phyloP scores from a whole-genome alignment of 2,329 filamentous ascomycete species.

The Stromatinia cepivora region DNA sequence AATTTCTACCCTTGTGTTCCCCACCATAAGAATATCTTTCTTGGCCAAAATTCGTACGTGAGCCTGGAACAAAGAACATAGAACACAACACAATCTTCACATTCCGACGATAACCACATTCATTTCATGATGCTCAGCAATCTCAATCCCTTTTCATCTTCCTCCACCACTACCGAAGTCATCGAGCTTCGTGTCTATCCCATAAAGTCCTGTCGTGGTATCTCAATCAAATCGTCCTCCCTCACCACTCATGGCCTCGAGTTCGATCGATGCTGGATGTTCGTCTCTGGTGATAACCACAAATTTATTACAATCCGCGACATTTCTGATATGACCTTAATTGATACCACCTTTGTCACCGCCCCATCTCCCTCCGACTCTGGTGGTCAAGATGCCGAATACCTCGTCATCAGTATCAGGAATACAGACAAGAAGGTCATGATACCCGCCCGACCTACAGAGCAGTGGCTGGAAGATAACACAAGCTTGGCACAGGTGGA shows the following conservation, averaged over 20 bases:
- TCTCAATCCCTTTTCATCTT: slow-evolving; percentile 28
- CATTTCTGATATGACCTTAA: slow-evolving; percentile 61
- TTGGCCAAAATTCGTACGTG: no score
- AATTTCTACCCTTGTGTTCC: neutral
- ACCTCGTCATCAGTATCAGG: slow-evolving; percentile 51
- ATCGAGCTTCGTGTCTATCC: slow-evolving; percentile 57
- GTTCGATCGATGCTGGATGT: slow-evolving; percentile 67
- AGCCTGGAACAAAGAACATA: neutral
- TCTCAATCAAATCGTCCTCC: slow-evolving; percentile 52
- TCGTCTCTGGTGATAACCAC: slow-evolving; percentile 50
- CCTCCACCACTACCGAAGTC: slow-evolving; percentile 26
- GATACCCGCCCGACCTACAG: slow-evolving; percentile 56
- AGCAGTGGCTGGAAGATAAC: slow-evolving; percentile 54
- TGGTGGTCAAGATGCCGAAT: slow-evolving; percentile 42
- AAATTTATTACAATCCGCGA: slow-evolving; percentile 64
- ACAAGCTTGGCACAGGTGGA: slow-evolving; percentile 51
- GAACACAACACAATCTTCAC: neutral
- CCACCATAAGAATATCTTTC: neutral
- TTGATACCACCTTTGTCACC: slow-evolving; percentile 38
- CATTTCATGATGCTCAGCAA: slow-evolving; percentile 1
- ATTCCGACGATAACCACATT: neutral
- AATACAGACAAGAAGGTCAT: slow-evolving; percentile 44
- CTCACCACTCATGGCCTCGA: slow-evolving; percentile 59
- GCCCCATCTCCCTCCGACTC: slow-evolving; percentile 6
- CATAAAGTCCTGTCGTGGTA: slow-evolving; percentile 65